phyloP scores from a whole-genome alignment of 2,329 filamentous ascomycete species.

The Drechslerella coelobrocha region DNA sequence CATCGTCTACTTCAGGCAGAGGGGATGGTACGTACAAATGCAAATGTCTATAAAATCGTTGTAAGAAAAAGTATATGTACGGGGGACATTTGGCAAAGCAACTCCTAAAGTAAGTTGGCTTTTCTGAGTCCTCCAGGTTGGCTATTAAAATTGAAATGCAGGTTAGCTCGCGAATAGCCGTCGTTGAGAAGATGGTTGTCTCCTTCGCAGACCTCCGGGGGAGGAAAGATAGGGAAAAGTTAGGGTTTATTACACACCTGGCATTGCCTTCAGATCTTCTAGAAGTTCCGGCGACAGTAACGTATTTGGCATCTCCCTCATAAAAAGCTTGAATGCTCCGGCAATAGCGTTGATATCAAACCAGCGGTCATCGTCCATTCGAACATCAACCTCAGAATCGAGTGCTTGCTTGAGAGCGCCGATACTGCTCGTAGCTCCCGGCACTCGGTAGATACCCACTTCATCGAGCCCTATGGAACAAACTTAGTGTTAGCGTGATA shows the following conservation, averaged over 20 bases:
- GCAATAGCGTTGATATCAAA: constrained; percentile 56
- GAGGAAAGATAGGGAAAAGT: neutral
- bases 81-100: constrained; percentile 50
- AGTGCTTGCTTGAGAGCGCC: constrained; percentile 54
- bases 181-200: neutral
- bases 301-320: constrained; percentile 55
- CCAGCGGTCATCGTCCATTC: constrained; percentile 56
- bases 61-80: constrained; percentile 54
- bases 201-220: neutral
- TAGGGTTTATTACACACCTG: constrained; percentile 64
- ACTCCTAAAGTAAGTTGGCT: constrained; percentile 41
- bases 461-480: constrained; percentile 53
- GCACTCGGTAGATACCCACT: constrained; percentile 55
- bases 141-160: constrained; percentile 51
- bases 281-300: constrained; percentile 62
- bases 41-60: constrained; percentile 55
- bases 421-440: constrained; percentile 55
- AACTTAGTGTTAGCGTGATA: constrained; percentile 17
- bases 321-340: constrained; percentile 55
- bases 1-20: neutral
- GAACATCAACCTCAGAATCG: constrained; percentile 54
- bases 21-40: constrained; percentile 46
- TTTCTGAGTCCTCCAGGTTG: constrained; percentile 41
- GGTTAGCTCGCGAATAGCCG: constrained; percentile 27
- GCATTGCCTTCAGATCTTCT: constrained; percentile 68